Conservation (phyloP, 805 yeast genomes). For the Cyberlindnera mycetangii region DNA sequence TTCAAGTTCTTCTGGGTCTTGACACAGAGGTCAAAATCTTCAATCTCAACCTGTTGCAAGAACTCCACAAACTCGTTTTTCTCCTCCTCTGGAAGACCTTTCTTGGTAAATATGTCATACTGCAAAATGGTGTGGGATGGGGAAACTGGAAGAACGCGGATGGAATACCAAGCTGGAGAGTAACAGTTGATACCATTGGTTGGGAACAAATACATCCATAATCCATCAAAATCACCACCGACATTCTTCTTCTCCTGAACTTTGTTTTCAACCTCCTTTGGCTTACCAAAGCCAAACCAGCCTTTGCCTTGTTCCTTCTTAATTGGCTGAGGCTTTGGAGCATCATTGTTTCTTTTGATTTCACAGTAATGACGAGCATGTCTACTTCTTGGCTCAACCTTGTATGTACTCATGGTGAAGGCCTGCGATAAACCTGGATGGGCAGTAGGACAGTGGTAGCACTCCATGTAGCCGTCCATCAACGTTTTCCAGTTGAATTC, state of each 20-base stretch:
- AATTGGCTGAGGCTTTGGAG: slow-evolving; percentile 24
- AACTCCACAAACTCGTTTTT: slow-evolving; percentile 63
- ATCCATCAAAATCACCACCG: slow-evolving; percentile 60
- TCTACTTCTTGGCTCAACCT: slow-evolving; percentile 55
- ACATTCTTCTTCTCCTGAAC: slow-evolving; percentile 39
- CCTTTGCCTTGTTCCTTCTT: slow-evolving; percentile 32
- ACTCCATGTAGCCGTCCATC: slow-evolving; percentile 68
- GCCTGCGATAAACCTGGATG: slow-evolving; percentile 59
- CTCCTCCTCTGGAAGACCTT: slow-evolving; percentile 48
- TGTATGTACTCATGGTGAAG: slow-evolving; percentile 62
- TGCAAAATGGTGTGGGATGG: slow-evolving; percentile 55
- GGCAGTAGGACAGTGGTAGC: slow-evolving; percentile 67
- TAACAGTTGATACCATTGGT: slow-evolving; percentile 61
- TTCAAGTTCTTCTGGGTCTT: slow-evolving; percentile 59
- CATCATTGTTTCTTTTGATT: slow-evolving; percentile 39
- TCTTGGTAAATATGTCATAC: slow-evolving; percentile 59
- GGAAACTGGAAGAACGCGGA: slow-evolving; percentile 53
- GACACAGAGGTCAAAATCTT: slow-evolving; percentile 58
- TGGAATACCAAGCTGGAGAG: slow-evolving; percentile 65
- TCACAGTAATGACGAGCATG: slow-evolving; percentile 63
- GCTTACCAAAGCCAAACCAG: slow-evolving; percentile 52
- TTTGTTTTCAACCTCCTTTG: slow-evolving; percentile 27
- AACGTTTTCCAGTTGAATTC: slow-evolving; percentile 64
- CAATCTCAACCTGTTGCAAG: slow-evolving; percentile 59
- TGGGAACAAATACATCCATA: slow-evolving; percentile 62